Percentiles rank a stretch among this genome's conserved stretches.
Conservation (phyloP, 2,329 filamentous ascomycete species). For the Scedosporium boydii region DNA sequence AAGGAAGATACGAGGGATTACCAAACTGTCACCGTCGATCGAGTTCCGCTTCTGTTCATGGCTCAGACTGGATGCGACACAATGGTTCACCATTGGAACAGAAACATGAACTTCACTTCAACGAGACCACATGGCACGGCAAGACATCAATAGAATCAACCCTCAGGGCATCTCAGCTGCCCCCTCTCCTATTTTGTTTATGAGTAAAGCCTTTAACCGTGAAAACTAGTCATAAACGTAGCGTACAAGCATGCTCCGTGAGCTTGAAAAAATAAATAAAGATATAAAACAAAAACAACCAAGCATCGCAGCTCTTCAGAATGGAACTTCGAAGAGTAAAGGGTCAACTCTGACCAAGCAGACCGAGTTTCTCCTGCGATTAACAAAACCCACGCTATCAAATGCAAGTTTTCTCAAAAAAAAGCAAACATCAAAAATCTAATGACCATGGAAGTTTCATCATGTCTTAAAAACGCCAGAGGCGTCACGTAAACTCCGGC, state of each 20-base stretch:
- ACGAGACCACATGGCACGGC: background rate
- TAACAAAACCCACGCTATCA: background rate
- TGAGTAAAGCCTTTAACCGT: background rate
- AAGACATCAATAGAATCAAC: background rate
- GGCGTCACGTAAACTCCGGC: background rate
- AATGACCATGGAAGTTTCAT: background rate
- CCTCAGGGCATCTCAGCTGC: background rate
- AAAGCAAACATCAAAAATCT: background rate
- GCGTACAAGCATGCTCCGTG: background rate
- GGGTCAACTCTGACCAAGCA: background rate
- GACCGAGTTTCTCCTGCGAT: background rate
- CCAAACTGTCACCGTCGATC: too few relatives aligned
- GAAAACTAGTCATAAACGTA: background rate
- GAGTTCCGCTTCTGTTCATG: too few relatives aligned
- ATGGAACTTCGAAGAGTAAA: background rate
- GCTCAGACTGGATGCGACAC: too few relatives aligned
- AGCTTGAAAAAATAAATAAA: background rate
- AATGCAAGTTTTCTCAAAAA: background rate
- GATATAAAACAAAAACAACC: background rate
- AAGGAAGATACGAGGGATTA: too few relatives aligned
- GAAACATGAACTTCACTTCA: background rate
- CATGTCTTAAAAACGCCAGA: background rate
- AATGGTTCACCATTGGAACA: background rate
- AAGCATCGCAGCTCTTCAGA: background rate
- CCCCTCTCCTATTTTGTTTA: background rate